Evolutionary conservation across 257 asterid genomes (phyloP).

Genomic region (Anisodus tanguticus): DNA sequence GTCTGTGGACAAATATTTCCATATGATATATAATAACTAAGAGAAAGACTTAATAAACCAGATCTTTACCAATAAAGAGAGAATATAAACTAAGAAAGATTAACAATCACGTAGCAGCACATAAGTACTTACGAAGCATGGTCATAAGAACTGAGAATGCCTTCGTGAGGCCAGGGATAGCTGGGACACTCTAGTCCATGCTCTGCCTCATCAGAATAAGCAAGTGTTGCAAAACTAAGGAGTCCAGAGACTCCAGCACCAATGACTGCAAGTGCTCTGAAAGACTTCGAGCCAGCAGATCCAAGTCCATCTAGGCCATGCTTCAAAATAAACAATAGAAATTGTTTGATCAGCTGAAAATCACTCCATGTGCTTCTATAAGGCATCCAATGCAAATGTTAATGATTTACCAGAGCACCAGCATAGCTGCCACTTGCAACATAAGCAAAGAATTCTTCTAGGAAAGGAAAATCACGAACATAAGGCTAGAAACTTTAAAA

Average conservation of each 20-base stretch:
- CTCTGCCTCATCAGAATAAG: slow-evolving; percentile 70
- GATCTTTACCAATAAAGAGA: not conserved
- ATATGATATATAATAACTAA: not conserved
- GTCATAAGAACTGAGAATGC: slow-evolving; percentile 70
- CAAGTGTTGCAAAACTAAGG: slow-evolving; percentile 52
- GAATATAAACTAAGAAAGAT: not conserved
- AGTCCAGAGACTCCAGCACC: slow-evolving; percentile 69
- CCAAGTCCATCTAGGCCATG: slow-evolving; percentile 45
- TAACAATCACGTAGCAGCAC: not conserved
- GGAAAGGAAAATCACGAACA: not conserved
- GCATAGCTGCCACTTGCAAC: not conserved
- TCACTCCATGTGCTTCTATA: not conserved
- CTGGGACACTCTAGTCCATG: slow-evolving; percentile 62
- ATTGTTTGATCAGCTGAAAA: not conserved
- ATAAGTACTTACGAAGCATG: slow-evolving; percentile 66
- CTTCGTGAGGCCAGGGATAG: slow-evolving; percentile 77
- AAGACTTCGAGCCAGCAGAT: slow-evolving; percentile 46
- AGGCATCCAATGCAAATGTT: slow-evolving; percentile 1
- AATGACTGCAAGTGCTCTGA: slow-evolving; percentile 48
- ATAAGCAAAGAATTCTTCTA: not conserved
- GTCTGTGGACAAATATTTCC: not conserved
- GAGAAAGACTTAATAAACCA: not conserved
- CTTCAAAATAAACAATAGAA: slow-evolving; percentile 31
- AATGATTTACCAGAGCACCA: slow-evolving; percentile 15
- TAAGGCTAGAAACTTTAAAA: not conserved